These are phyloP conservation scores for Nicotiana noctiflora DNA, from an alignment of 257 asterid species.

Conservation along the genomic window DNA sequence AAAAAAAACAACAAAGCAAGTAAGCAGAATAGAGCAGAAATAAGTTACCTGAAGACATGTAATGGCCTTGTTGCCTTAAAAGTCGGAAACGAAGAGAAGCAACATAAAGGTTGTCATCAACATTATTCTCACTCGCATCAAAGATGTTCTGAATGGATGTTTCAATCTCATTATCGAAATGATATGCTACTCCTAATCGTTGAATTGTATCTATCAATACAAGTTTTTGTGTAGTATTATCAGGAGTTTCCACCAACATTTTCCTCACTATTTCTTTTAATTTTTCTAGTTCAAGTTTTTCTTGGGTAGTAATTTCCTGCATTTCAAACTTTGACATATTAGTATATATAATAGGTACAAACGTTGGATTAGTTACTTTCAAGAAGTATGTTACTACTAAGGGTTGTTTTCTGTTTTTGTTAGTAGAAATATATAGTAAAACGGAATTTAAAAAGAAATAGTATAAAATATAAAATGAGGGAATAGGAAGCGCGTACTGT, in stretches of 20 bases:
- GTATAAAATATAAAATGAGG: too few relatives aligned
- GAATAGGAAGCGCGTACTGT: too few relatives aligned
- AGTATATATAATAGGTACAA: too few relatives aligned
- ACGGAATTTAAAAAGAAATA: too few relatives aligned
- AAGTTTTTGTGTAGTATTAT: not conserved
- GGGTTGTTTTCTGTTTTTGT: too few relatives aligned
- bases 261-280: not conserved
- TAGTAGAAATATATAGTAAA: too few relatives aligned
- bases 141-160: not conserved
- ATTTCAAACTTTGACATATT: too few relatives aligned
- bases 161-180: slow-evolving; percentile 15
- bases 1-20: too few relatives aligned
- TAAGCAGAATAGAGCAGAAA: too few relatives aligned
- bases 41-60: slow-evolving; percentile 7
- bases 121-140: not conserved
- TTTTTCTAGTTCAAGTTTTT: not conserved
- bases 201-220: slow-evolving; percentile 8
- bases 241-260: not conserved
- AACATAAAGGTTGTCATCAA: not conserved
- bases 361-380: too few relatives aligned
- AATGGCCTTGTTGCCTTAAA: slow-evolving; percentile 14
- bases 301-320: not conserved
- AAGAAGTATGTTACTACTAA: too few relatives aligned
- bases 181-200: slow-evolving; percentile 25
- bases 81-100: slow-evolving; percentile 18